Conservation (phyloP, 257 asterid genomes). For the Mentha longifolia region DNA sequence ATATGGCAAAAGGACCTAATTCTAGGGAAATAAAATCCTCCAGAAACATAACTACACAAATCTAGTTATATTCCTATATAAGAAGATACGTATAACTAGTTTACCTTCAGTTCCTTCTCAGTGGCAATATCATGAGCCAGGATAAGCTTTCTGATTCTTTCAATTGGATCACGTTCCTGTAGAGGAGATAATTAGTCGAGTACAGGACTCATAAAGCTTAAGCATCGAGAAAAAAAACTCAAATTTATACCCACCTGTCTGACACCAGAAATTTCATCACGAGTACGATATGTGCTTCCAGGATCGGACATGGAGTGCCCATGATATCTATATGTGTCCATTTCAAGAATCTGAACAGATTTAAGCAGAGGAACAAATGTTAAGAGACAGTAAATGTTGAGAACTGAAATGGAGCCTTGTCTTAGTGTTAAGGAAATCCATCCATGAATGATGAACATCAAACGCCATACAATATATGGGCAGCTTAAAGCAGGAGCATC, state of each 20-base stretch:
- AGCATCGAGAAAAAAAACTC: constrained; percentile 17
- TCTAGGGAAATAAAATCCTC: constrained; percentile 19
- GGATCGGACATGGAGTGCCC: constrained; percentile 99
- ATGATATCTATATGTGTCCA: constrained; percentile 98
- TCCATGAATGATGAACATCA: neutral
- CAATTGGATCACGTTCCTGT: constrained; percentile 97
- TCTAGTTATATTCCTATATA: constrained; percentile 6
- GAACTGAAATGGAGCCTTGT: constrained; percentile 14
- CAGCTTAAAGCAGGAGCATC: neutral
- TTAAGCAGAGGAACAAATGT: constrained; percentile 31
- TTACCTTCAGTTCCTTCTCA: constrained; percentile 91
- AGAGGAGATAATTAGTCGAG: constrained; percentile 19
- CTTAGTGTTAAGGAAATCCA: constrained; percentile 2
- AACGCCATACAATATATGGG: constrained; percentile 8
- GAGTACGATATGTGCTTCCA: constrained; percentile 97
- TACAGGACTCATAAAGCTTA: neutral
- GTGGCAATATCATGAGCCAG: constrained; percentile 76
- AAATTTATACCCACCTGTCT: constrained; percentile 69
- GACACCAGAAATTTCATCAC: constrained; percentile 89
- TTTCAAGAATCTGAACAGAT: constrained; percentile 87
- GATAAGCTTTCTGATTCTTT: constrained; percentile 87
- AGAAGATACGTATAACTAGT: constrained; percentile 7
- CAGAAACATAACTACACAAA: constrained; percentile 17
- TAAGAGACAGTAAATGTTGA: constrained; percentile 22
- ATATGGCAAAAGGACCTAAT: neutral